Base-by-base conservation (phyloP, 345 rosid species). In the Excoecaria agallocha region DNA sequence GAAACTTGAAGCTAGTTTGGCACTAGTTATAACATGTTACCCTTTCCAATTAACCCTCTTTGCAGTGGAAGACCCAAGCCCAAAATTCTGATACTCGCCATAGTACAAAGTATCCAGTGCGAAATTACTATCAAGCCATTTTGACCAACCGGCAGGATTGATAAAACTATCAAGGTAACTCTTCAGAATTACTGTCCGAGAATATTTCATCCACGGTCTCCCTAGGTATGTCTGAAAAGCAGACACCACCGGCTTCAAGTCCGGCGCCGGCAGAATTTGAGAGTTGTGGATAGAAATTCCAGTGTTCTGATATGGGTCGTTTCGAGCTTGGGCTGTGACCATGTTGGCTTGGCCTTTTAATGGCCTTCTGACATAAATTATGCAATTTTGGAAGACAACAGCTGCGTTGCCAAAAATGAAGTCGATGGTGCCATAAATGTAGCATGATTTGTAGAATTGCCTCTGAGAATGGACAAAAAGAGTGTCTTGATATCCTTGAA, bases 381-480 rank as follows among this genome's bases (percentile, higher is more conserved):
- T 73, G 57, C 89, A 93, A 25, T 84, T 91, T 19, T 93, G 98
- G 59, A 93, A 83, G 38, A 93, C 93, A 0, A 86, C 98, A 0
- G 98, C 97, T 6, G 97, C 98, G 37, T 93, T 93, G 5, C 97
- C 98, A 8, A 93, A 93, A 51, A 93, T 91, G 81, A 93, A 89
- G 74, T 93, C 98, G 4, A 93, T 76, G 12, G 98, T 93, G 70
- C 98, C 98, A 60, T 84, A 91, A 62, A 93, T 83, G 81, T 89
- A 86, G 63, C 98, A 93, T 76, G 85, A 87, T 38, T 86, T 76
- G 75, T 76, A 93, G 86, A 93, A 93, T 72, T 93, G 98, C 2
- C 98, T 85, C 63, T 93, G 98, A 3, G 98, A 91, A 72, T 87
- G 95, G 69, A 87, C 92, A 73, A 88, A 81, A 25, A 93, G 90